Base-by-base conservation (phyloP, 2,329 filamentous ascomycete genomes). In the Epichloe aotearoae region DNA sequence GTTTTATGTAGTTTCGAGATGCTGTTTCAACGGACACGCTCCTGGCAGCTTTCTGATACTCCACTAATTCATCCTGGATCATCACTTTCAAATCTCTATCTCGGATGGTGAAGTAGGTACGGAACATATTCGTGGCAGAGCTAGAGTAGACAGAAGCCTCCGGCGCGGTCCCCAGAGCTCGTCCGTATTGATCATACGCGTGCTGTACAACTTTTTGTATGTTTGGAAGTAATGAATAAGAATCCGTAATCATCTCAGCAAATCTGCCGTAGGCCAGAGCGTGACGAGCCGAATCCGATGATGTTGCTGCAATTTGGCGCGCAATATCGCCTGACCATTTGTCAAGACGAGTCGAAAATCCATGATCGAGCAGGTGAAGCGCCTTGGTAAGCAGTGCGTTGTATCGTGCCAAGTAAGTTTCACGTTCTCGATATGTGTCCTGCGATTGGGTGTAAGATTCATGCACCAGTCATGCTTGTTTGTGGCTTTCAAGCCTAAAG, bases 341-440 rank as follows among this genome's bases (percentile, higher is more conserved):
- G 50, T 80, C 75, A 23, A 79, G 64, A 10, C 72, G 73, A 26
- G 65, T 69, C 8, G 69, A 75, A 60, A 79, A 78, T 26, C 73
- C 77, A 26, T 79, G 73, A 54, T 81, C 79, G 5, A 83, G 69
- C 12, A 83, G 67, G 58, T 82, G 79, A 10, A 84, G 69, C 0
- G 80, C 76, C 57, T 82, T 82, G 30, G 79, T 80, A 14, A 97
- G 76, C 12, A 96, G 75, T 0, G 93, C 76, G 53, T 87, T 82
- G 65, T 97, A 97, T 53, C 89, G 81, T 6, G 91, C 88, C 42
- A 90, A 79, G 64, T 96, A 97, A 2, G 85, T 82, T 55, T 89
- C 84, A 3, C 90, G 84, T 65, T 97, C 91, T 55, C 87, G 86
- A 64, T 96, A 95, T 7, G 80, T 81, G 8, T 86, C 79, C 84